Percentiles rank a stretch among this genome's conserved stretches.
These are phyloP conservation scores for Oxyria digyna DNA, from an alignment of 148 eudicot species.

Conservation along the genomic window DNA sequence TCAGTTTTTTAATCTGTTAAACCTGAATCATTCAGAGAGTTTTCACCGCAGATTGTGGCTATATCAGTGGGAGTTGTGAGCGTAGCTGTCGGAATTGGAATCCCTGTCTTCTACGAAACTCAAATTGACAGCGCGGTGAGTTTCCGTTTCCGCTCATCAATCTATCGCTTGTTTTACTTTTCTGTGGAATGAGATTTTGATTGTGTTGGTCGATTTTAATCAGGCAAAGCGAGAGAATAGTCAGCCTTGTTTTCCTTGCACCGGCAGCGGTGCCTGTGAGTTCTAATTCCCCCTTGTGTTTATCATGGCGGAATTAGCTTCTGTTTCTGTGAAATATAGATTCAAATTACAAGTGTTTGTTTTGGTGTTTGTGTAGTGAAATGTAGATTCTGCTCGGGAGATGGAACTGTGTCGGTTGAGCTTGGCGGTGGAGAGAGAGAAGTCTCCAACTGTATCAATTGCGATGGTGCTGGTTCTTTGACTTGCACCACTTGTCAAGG, in stretches of 20 bases:
- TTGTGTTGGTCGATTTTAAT: not conserved
- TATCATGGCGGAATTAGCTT: not conserved
- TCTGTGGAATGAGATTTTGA: not conserved
- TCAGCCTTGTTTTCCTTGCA: slow-evolving; percentile 90
- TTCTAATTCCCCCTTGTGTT: slow-evolving; percentile 10
- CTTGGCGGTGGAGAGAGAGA: slow-evolving; percentile 87
- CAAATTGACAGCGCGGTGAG: slow-evolving; percentile 88
- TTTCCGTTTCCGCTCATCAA: not conserved
- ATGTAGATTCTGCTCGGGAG: slow-evolving; percentile 90
- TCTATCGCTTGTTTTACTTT: not conserved
- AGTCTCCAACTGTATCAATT: slow-evolving; percentile 78
- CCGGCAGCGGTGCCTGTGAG: slow-evolving; percentile 92
- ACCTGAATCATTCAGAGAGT: not conserved
- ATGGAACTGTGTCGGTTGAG: slow-evolving; percentile 62
- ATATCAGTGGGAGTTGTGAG: slow-evolving; percentile 77
- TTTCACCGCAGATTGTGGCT: slow-evolving; percentile 52
- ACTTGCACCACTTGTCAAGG: slow-evolving; percentile 99
- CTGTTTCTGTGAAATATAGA: not conserved
- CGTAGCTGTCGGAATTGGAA: slow-evolving; percentile 82
- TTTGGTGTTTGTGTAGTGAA: slow-evolving; percentile 29
- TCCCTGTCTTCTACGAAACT: slow-evolving; percentile 81
- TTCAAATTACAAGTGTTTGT: not conserved
- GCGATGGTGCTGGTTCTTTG: slow-evolving; percentile 81
- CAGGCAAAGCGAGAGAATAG: slow-evolving; percentile 87
- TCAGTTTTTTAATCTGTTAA: not conserved